Evolutionary conservation across 1,139 yeast species (phyloP), one percentile per base, ranked within the genome.

Genomic region (Nakaseomyces bracarensis): DNA sequence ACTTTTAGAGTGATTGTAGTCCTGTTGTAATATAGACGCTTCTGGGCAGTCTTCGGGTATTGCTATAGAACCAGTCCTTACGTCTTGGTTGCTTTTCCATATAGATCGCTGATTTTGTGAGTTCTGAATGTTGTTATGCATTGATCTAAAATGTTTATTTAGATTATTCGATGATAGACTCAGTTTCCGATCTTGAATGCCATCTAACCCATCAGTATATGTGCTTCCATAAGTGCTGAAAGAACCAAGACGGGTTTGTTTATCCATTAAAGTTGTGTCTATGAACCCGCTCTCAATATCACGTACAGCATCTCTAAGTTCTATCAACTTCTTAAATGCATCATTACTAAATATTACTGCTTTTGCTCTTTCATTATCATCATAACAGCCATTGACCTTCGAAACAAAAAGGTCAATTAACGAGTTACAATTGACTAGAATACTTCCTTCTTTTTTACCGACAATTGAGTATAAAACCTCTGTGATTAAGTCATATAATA

Each of bases 401-500:
- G 40, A 45, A 6, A 46, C 36, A 29, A 54, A 52, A 3, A 54
- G 44, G 5, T 47, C 49, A 16, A 49, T 47, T 27, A 66, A 39
- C 2, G 52, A 46, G 18, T 54, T 53, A 39, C 56, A 57, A 42
- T 68, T 70, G 25, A 68, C 66, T 36, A 74, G 65, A 21, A 80
- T 60, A 43, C 67, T 66, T 5, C 71, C 69, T 52, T 80, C 87
- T 47, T 79, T 78, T 46, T 40, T 68, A 2, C 83, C 82, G 46
- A 82, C 70, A 8, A 81, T 72, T 1, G 83, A 82, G 60, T 76
- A 82, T 42, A 82, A 63, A 1, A 78, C 78, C 53, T 82, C 93
- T 41, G 77, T 65, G 38, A 82, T 73, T 49, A 81, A 65, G 52
- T 80, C 86, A 54, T 79, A 80, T 27, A 82, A 63, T 42, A 82